Evolutionary conservation across 192 early-diverging fungal genomes (phyloP), one percentile per base, ranked within the genome.

Genomic region (Bifiguratus adelaidae): DNA sequence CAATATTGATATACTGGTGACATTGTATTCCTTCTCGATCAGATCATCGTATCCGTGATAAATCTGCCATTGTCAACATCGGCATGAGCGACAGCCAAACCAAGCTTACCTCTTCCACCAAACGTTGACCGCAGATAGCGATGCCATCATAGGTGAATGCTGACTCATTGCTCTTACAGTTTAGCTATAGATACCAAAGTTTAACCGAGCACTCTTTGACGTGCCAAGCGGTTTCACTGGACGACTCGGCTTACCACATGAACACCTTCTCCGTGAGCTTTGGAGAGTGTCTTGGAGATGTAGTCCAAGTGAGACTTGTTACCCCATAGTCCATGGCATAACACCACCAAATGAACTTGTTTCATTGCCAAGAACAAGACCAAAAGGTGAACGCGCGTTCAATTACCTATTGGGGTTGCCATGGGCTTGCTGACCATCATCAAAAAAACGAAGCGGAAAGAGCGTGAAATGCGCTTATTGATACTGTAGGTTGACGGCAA

Each of bases 361-460:
- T 51, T 23, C 12, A 3, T 26, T n/a, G n/a, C n/a, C n/a, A n/a
- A n/a, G n/a, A n/a, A n/a, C n/a, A n/a, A n/a, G n/a, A n/a, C n/a
- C n/a, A n/a, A n/a, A n/a, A n/a, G n/a, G n/a, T n/a, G n/a, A n/a
- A n/a, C n/a, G n/a, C n/a, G n/a, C n/a, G n/a, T n/a, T n/a, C n/a
- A n/a, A 43, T 22, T 11, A 43, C 8, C 8, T 13, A 24, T 47
- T 2, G 6, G 4, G 25, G 38, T 52, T 13, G 32, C 12, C 15
- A 98, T 99, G 95, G 95, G 95, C 11, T 71, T 99, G 25, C 66
- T 95, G 28, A 92, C 94, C 32, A 93, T 99, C 52, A 70, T 99
- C 28, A 81, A 82, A 50, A 99, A 99, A 61, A 76, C 87, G 34
- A 84, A 88, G 26, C 78, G 79, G 47, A 88, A 89, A 49, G 94